Conservation (phyloP, 2,329 filamentous ascomycete genomes). For the Epichloe bromicola region DNA sequence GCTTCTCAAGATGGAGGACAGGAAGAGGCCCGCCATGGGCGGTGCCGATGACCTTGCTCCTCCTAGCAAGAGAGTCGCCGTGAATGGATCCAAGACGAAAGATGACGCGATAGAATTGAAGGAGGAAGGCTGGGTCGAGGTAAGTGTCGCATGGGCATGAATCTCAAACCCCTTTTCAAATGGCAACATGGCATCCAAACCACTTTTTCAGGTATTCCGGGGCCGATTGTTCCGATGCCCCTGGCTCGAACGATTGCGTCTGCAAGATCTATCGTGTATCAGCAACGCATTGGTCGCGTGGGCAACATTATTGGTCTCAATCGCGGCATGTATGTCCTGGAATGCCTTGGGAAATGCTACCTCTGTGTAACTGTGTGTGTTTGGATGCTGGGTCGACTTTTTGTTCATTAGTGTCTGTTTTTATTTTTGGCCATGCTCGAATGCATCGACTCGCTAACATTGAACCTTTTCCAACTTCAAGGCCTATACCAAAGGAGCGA, state of each 20-base stretch:
- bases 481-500: constrained; percentile 66
- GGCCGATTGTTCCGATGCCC: not conserved
- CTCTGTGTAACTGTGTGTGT: not conserved
- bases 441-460: not conserved
- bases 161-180: constrained; percentile 10
- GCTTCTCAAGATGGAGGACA: constrained; percentile 96
- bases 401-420: not conserved
- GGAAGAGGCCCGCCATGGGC: constrained; percentile 82
- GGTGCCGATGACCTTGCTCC: constrained; percentile 72
- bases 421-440: not conserved
- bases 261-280: not conserved
- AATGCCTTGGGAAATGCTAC: not conserved
- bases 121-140: constrained; percentile 51
- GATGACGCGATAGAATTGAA: constrained; percentile 42
- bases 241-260: constrained; percentile 1
- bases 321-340: not conserved
- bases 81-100: constrained; percentile 59
- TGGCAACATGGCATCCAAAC: constrained; percentile 4
- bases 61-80: constrained; percentile 80
- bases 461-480: constrained; percentile 8
- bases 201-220: constrained; percentile 2
- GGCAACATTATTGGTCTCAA: not conserved
- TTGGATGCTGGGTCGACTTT: not conserved
- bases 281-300: constrained; percentile 1
- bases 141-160: constrained; percentile 37